phyloP scores from a whole-genome alignment of 2,329 filamentous ascomycete genomes.

The Verticillium longisporum region DNA sequence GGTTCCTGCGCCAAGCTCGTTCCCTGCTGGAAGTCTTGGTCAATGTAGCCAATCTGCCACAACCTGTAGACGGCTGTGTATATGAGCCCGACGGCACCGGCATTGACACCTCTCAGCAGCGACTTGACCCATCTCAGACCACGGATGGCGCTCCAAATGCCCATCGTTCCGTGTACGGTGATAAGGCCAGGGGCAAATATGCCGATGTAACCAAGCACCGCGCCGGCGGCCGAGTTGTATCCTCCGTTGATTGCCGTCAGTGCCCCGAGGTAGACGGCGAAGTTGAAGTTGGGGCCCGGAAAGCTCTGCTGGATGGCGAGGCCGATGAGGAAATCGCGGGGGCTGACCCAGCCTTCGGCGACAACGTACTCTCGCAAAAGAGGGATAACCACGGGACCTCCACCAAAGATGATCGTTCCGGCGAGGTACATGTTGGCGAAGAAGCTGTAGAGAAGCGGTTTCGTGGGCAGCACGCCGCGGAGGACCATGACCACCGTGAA shows the following conservation, averaged over 20 bases:
- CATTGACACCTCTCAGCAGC: conserved; percentile 49
- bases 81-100: conserved; percentile 52
- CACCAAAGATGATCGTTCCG: conserved; percentile 61
- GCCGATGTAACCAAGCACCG: conserved; percentile 42
- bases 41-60: conserved; percentile 56
- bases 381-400: conserved; percentile 59
- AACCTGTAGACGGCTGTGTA: conserved; percentile 59
- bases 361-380: conserved; percentile 58
- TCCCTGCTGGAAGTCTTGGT: conserved; percentile 37
- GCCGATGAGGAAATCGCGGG: conserved; percentile 66
- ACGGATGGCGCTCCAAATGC: conserved; percentile 47
- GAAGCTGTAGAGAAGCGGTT: conserved; percentile 44
- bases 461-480: conserved; percentile 30
- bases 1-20: conserved; percentile 50
- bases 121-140: conserved; percentile 38
- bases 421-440: conserved; percentile 71
- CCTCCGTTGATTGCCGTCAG: conserved; percentile 35
- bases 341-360: conserved; percentile 60
- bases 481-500: conserved; percentile 52
- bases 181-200: conserved; percentile 46
- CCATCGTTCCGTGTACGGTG: conserved; percentile 42
- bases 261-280: conserved; percentile 50
- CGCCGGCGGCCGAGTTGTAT: conserved; percentile 33
- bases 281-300: conserved; percentile 39
- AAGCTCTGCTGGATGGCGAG: conserved; percentile 67